These are phyloP conservation scores for Apiospora sp. DNA, from an alignment of 2,329 filamentous ascomycete species.

Conservation along the genomic window DNA sequence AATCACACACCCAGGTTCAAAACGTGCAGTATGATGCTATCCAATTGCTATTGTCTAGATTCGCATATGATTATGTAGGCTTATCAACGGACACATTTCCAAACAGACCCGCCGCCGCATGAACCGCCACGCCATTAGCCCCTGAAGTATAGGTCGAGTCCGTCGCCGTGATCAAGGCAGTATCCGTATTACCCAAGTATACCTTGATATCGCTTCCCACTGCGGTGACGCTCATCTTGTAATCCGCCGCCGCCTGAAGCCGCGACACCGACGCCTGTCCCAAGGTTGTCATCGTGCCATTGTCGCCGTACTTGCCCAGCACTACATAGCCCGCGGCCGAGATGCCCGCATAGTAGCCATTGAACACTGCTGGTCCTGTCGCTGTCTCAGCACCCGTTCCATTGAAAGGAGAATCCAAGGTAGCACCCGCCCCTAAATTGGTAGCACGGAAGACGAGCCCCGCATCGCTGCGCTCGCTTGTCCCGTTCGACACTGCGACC, in stretches of 20 bases:
- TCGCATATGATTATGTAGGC: conserved; percentile 18
- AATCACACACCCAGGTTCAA: background rate
- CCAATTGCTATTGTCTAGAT: background rate
- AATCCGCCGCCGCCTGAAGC: conserved; percentile 29
- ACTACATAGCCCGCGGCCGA: conserved; percentile 27
- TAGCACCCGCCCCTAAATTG: background rate
- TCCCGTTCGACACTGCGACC: conserved; percentile 31
- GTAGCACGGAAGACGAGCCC: conserved; percentile 48
- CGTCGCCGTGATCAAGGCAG: conserved; percentile 32
- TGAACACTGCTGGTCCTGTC: conserved; percentile 36
- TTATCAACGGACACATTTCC: conserved; percentile 40
- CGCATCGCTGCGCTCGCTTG: conserved; percentile 30
- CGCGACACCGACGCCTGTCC: background rate
- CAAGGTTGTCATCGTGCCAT: conserved; percentile 23
- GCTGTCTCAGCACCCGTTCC: conserved; percentile 34
- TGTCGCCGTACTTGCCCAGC: background rate
- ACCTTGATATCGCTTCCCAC: conserved; percentile 38
- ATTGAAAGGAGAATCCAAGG: conserved; percentile 27
- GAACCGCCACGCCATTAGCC: conserved; percentile 39
- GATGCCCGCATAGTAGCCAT: conserved; percentile 28
- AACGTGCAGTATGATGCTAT: background rate
- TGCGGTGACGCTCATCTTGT: conserved; percentile 38
- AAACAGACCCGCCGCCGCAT: conserved; percentile 34
- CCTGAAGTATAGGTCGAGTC: conserved; percentile 36
- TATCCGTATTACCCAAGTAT: conserved; percentile 38